Evolutionary conservation across 176 grass and related monocot species (phyloP).

Genomic region (Cenchrus americanus): DNA sequence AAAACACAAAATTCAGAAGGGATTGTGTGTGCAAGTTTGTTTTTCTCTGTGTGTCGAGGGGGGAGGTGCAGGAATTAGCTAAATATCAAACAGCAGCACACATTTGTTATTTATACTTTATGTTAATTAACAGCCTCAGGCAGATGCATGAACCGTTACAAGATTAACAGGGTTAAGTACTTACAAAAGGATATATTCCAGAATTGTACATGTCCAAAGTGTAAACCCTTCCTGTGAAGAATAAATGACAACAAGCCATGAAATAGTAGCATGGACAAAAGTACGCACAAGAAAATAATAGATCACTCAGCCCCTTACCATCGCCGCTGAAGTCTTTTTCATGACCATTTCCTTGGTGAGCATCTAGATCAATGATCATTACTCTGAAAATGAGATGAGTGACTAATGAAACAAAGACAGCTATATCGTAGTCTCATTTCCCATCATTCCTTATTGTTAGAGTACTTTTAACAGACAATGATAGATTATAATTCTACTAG

Average conservation of each 20-base stretch:
- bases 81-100: not conserved
- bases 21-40: too few species aligned
- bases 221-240: conserved; percentile 57
- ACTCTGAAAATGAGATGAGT: conserved; percentile 43
- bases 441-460: not conserved
- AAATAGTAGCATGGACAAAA: not conserved
- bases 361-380: conserved; percentile 79
- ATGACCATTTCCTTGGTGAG: conserved; percentile 79
- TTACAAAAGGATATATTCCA: conserved; percentile 78
- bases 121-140: not conserved
- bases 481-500: not conserved
- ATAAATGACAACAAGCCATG: not conserved
- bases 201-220: conserved; percentile 81
- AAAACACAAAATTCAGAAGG: not conserved
- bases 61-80: not conserved
- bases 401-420: conserved; percentile 1
- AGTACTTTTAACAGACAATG: not conserved
- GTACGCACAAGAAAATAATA: not conserved
- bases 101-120: not conserved
- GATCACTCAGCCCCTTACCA: conserved; percentile 38
- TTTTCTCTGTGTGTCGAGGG: too few species aligned
- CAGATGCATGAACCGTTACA: not conserved
- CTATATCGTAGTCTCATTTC: not conserved
- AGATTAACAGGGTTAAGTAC: conserved; percentile 23
- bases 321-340: conserved; percentile 64